Percentiles rank a stretch among this genome's conserved stretches.
Conservation (phyloP, 106 monocot genomes). For the Iris macrosiphon region DNA sequence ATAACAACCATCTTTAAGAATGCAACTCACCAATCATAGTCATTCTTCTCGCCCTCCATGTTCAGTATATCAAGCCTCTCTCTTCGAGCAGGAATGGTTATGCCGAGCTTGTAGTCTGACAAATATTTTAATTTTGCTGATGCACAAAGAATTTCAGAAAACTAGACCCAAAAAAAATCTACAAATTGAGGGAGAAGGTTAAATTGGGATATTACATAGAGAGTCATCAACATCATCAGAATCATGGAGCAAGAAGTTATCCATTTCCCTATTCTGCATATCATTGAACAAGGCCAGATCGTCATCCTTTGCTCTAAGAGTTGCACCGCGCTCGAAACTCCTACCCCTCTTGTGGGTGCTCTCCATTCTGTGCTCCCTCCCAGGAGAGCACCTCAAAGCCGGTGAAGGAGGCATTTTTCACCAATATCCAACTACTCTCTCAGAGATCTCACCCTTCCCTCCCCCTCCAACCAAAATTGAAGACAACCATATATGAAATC, state of each 20-base stretch:
- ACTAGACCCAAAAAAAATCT: slow-evolving; percentile 1
- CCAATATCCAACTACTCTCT: neutral
- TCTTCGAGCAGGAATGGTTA: slow-evolving; percentile 49
- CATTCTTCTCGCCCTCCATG: slow-evolving; percentile 66
- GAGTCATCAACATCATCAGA: slow-evolving; percentile 86
- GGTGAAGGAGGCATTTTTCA: slow-evolving; percentile 85
- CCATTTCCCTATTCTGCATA: slow-evolving; percentile 68
- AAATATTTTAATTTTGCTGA: slow-evolving; percentile 57
- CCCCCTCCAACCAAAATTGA: neutral
- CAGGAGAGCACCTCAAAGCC: slow-evolving; percentile 50
- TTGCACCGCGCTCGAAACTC: slow-evolving; percentile 48
- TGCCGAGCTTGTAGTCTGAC: slow-evolving; percentile 52
- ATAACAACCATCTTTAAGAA: neutral
- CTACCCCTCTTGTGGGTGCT: slow-evolving; percentile 45
- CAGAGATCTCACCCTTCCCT: neutral
- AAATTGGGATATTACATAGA: slow-evolving; percentile 43
- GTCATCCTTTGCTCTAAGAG: slow-evolving; percentile 59
- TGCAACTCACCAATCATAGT: slow-evolving; percentile 88
- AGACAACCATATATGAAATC: neutral
- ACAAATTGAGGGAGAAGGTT: slow-evolving; percentile 1
- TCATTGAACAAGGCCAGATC: slow-evolving; percentile 79
- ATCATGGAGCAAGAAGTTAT: slow-evolving; percentile 71
- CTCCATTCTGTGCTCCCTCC: slow-evolving; percentile 42
- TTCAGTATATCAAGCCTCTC: slow-evolving; percentile 59
- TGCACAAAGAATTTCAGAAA: slow-evolving; percentile 2